phyloP scores from a whole-genome alignment of 1,284 basidiomycete genomes.

The Coniophora puteana region DNA sequence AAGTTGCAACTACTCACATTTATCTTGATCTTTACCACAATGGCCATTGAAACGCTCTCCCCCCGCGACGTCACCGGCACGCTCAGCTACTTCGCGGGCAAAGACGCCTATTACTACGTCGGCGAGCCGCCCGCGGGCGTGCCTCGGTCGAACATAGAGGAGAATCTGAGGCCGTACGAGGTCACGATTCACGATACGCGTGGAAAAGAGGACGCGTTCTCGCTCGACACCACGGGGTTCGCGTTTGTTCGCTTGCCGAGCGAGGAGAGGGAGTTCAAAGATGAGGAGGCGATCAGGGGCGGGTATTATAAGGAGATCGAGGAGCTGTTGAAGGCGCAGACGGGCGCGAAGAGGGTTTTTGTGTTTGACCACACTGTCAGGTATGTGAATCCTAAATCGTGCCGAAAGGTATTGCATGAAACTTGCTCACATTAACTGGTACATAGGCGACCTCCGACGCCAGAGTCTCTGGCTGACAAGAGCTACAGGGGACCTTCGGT shows the following conservation, averaged over 20 bases:
- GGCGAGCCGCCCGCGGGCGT: conserved; percentile 14
- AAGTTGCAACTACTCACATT: no score
- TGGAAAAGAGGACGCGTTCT: conserved; percentile 26
- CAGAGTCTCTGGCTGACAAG: not conserved
- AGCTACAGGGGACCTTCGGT: conserved; percentile 26
- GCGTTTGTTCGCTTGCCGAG: conserved; percentile 28
- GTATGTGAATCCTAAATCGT: conserved; percentile 22
- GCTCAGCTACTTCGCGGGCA: conserved; percentile 16
- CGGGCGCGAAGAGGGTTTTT: conserved; percentile 33
- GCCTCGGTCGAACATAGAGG: conserved; percentile 13
- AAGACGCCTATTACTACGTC: conserved; percentile 16
- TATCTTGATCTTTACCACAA: no score
- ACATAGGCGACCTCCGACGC: no score
- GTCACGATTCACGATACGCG: conserved; percentile 21
- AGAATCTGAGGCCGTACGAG: conserved; percentile 11
- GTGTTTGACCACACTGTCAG: conserved; percentile 40
- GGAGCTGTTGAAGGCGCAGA: conserved; percentile 32
- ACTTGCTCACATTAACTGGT: not conserved
- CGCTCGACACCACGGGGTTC: conserved; percentile 36
- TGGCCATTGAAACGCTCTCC: no score
- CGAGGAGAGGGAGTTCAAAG: conserved; percentile 33
- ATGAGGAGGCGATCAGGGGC: conserved; percentile 29
- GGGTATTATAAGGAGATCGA: conserved; percentile 36
- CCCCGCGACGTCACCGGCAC: conserved; percentile 9
- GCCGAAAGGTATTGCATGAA: no score